Evolutionary conservation across 495 filamentous ascomycete genomes (phyloP).

Genomic region (Penicillium argentinense): DNA sequence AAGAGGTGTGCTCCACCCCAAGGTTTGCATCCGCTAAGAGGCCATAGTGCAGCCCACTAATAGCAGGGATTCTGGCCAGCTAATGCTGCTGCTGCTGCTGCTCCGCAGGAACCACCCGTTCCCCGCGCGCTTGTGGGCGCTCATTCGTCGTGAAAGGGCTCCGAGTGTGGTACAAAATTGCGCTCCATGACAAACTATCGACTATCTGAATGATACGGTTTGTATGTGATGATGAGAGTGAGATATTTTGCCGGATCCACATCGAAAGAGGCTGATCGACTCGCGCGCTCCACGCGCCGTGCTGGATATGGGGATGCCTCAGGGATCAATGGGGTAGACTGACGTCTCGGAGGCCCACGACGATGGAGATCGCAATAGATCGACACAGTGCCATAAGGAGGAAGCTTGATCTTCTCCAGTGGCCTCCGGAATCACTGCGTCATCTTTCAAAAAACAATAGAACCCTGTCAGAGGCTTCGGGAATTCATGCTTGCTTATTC

Average conservation of each 20-base stretch:
- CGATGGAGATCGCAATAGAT: conserved; percentile 25
- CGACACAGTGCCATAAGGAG: conserved; percentile 12
- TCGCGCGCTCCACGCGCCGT: conserved; percentile 9
- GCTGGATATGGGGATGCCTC: neutral
- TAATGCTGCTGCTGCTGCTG: neutral
- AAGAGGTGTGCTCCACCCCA: conserved; percentile 26
- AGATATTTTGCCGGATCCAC: conserved; percentile 14
- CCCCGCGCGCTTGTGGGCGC: neutral
- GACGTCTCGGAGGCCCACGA: conserved; percentile 8
- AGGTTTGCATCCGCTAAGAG: conserved; percentile 7
- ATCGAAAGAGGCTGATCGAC: conserved; percentile 14
- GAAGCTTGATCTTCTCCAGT: conserved; percentile 4
- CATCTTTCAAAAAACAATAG: neutral
- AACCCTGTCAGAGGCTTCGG: neutral
- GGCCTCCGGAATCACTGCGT: neutral
- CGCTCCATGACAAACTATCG: neutral
- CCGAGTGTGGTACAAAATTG: too few species aligned
- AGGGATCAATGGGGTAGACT: conserved; percentile 11
- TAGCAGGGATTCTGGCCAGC: conserved; percentile 7
- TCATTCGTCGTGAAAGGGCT: neutral
- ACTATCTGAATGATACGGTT: neutral
- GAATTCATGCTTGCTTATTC: conserved; percentile 1
- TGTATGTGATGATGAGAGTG: too few species aligned
- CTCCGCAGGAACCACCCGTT: conserved; percentile 5
- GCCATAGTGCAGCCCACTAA: conserved; percentile 8